Conservation (phyloP, 1,284 basidiomycete genomes). For the Pseudozyma sp. region DNA sequence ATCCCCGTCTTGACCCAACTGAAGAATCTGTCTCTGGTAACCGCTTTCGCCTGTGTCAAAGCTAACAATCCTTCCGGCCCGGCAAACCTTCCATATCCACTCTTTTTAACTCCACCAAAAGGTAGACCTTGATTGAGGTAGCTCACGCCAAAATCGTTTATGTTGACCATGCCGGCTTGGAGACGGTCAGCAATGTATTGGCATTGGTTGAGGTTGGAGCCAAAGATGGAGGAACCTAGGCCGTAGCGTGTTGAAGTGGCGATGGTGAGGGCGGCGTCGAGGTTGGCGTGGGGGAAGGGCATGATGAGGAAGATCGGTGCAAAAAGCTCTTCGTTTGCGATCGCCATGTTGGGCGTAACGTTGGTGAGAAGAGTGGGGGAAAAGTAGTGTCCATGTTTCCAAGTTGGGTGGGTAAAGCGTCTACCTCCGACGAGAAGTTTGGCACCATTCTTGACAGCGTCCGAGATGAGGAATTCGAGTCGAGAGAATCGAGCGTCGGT, state of each 20-base stretch:
- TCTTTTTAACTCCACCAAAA: slow-evolving; percentile 85
- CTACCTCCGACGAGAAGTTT: slow-evolving; percentile 78
- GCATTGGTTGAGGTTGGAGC: slow-evolving; percentile 80
- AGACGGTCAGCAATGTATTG: slow-evolving; percentile 80
- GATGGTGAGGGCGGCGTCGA: slow-evolving; percentile 85
- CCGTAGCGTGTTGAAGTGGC: slow-evolving; percentile 89
- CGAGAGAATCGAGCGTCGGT: slow-evolving; percentile 76
- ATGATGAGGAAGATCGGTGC: slow-evolving; percentile 65
- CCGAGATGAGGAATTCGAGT: slow-evolving; percentile 78
- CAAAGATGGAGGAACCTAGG: slow-evolving; percentile 96
- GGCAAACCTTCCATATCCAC: slow-evolving; percentile 55
- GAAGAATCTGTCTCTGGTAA: slow-evolving; percentile 87
- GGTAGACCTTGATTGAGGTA: slow-evolving; percentile 92
- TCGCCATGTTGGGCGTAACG: slow-evolving; percentile 73
- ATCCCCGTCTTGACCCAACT: slow-evolving; percentile 84
- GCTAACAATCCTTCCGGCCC: slow-evolving; percentile 91
- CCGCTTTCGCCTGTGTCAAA: slow-evolving; percentile 86
- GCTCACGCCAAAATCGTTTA: slow-evolving; percentile 88
- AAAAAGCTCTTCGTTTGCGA: slow-evolving; percentile 65
- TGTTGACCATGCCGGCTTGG: slow-evolving; percentile 94
- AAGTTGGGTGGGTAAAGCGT: slow-evolving; percentile 77
- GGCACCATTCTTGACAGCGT: slow-evolving; percentile 81
- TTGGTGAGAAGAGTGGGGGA: slow-evolving; percentile 85
- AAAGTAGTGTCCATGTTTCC: slow-evolving; percentile 80
- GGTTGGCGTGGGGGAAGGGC: slow-evolving; percentile 74